Percentiles rank a stretch among this genome's conserved stretches.
These are phyloP conservation scores for Echinosophora koreensis DNA, from an alignment of 306 rosid genomes.

Conservation along the genomic window DNA sequence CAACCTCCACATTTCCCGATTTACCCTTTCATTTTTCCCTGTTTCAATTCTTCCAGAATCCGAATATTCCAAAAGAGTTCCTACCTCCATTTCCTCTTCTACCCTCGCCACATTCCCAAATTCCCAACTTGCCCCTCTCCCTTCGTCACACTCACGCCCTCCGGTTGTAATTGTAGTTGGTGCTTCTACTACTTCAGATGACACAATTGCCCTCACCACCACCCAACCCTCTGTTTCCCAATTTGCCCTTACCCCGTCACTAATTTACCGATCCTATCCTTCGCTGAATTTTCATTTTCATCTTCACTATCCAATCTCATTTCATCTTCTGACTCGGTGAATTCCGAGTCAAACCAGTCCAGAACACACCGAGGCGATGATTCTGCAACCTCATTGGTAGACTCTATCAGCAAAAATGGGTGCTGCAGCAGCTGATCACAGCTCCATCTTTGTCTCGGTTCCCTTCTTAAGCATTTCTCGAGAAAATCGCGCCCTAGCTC, in stretches of 20 bases:
- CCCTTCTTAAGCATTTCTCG: conserved; percentile 68
- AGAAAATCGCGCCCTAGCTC: conserved; percentile 73
- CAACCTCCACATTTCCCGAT: conserved; percentile 44
- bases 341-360: conserved; percentile 66
- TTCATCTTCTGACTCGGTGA: conserved; percentile 46
- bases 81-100: conserved; percentile 38
- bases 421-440: conserved; percentile 87
- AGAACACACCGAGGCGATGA: conserved; percentile 88
- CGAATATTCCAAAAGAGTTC: conserved; percentile 51
- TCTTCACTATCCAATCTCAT: neutral
- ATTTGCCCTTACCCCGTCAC: conserved; percentile 55
- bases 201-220: conserved; percentile 55
- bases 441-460: conserved; percentile 71
- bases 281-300: conserved; percentile 31
- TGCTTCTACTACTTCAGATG: conserved; percentile 29
- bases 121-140: conserved; percentile 43
- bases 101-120: neutral
- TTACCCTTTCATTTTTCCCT: conserved; percentile 33
- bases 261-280: conserved; percentile 63
- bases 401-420: conserved; percentile 60
- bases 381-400: conserved; percentile 41
- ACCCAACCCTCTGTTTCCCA: conserved; percentile 85
- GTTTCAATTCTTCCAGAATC: conserved; percentile 17
- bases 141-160: conserved; percentile 18
- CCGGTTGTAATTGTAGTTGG: neutral